Percentiles rank a stretch among this genome's conserved stretches.
phyloP scores from a whole-genome alignment of 768 basidiomycete genomes.

The Vishniacozyma victoriae region DNA sequence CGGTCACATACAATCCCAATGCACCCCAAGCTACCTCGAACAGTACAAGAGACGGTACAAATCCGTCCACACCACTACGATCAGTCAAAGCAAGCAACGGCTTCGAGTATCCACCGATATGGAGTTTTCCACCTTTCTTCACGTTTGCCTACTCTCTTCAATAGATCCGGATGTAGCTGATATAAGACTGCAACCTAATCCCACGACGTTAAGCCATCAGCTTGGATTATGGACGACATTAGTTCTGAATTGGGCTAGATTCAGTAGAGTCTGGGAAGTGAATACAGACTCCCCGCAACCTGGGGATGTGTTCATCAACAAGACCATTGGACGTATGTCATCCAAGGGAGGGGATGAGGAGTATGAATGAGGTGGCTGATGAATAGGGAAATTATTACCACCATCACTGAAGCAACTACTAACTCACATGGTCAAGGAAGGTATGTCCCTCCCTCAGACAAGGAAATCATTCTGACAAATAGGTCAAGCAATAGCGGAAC shows the following conservation, averaged over 20 bases:
- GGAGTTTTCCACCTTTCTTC: constrained; percentile 50
- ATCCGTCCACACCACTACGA: constrained; percentile 29
- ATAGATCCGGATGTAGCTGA: not conserved
- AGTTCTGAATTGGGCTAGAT: constrained; percentile 42
- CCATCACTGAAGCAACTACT: constrained; percentile 28
- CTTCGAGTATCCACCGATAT: constrained; percentile 48
- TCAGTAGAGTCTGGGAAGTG: constrained; percentile 40
- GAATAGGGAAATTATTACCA: constrained; percentile 33
- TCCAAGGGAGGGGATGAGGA: no score
- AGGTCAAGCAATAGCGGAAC: constrained; percentile 36
- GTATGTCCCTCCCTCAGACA: constrained; percentile 11
- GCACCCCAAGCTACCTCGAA: no score
- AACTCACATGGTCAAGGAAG: constrained; percentile 38
- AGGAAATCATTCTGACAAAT: not conserved
- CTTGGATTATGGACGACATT: constrained; percentile 46
- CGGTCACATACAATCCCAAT: no score
- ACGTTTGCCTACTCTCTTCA: no score
- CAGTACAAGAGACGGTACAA: no score
- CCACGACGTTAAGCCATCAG: constrained; percentile 47
- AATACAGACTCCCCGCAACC: constrained; percentile 30
- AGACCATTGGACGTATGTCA: constrained; percentile 42
- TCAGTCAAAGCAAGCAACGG: constrained; percentile 22
- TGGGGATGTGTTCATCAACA: constrained; percentile 44
- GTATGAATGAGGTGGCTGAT: no score
- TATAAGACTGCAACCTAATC: constrained; percentile 48